These are phyloP conservation scores for Pholiota molesta DNA, from an alignment of 768 basidiomycete genomes.

Conservation along the genomic window DNA sequence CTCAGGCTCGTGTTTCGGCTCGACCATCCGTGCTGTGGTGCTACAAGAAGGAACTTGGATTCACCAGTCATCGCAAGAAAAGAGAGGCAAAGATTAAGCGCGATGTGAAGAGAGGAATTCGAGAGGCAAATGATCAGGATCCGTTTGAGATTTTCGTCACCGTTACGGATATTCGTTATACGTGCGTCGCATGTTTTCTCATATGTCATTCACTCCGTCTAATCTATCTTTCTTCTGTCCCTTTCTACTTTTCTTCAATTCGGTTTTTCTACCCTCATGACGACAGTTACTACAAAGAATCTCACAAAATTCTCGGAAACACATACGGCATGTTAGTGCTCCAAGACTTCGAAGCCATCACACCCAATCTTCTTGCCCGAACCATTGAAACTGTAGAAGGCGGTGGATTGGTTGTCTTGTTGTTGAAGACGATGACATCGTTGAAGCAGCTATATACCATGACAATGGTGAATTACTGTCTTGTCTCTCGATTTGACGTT, in stretches of 20 bases:
- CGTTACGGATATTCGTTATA: constrained; percentile 99
- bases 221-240: neutral
- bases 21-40: constrained; percentile 96
- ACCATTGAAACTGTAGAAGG: constrained; percentile 99
- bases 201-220: constrained; percentile 1
- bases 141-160: constrained; percentile 99
- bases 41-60: constrained; percentile 98
- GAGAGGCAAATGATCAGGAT: constrained; percentile 93
- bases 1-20: constrained; percentile 87
- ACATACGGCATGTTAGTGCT: constrained; percentile 97
- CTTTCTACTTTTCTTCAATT: neutral
- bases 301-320: constrained; percentile 94
- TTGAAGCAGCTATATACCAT: constrained; percentile 90
- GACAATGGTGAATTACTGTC: constrained; percentile 60
- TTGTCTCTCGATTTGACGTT: neutral
- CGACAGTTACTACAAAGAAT: constrained; percentile 93
- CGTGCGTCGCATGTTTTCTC: constrained; percentile 52
- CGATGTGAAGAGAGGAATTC: constrained; percentile 91
- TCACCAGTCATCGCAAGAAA: constrained; percentile 97
- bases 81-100: constrained; percentile 96
- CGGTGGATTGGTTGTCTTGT: constrained; percentile 84
- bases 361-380: constrained; percentile 93
- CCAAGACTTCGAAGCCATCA: constrained; percentile 98
- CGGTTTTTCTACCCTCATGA: neutral
- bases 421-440: constrained; percentile 95